Base-by-base conservation (phyloP, 371 early-diverging fungal species). In the Lichtheimia hyalospora region DNA sequence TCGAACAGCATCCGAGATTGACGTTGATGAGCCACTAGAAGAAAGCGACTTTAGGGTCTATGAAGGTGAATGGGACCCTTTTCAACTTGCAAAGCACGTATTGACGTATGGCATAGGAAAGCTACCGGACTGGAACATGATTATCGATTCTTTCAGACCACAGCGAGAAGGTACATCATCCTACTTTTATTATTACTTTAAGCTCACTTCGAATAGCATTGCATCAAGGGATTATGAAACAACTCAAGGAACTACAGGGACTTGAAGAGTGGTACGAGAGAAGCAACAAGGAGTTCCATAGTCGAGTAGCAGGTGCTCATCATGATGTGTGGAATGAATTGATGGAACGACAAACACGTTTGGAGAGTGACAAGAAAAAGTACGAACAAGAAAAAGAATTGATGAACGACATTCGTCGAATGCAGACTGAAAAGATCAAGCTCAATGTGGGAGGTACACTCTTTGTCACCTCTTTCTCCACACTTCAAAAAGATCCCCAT, bases 361-460 rank as follows among this genome's bases (percentile, higher is more conserved):
- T 75, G 10, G 48, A 61, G 25, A 43, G 18, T 20, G 68, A 75
- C 27, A 60, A 66, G 23, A 54, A 57, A 42, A 67, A 67, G 15
- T 67, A 61, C 43, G 69, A 71, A 12, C 52, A 51, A 24, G 75
- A 78, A 49, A 63, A 68, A 23, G 54, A 60, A 15, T 13, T 65
- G 8, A 69, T 75, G 57, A 41, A 54, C 62, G 73, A 76, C 24
- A 57, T 73, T 18, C 48, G 58, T 20, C 60, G 57, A 52, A 59
- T 64, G 42, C 74, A 74, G 24, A 60, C 70, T 25, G 73, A 78
- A 62, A 74, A 72, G 59, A 69, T 75, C 49, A 74, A 71, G 46
- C 60, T 78, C 3, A 78, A 78, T 53, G 75, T 78, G 1, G 79
- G 79, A 16, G 79, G 79, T 0, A 65, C 71, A 20, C 20, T 61